These are phyloP conservation scores for Elsinoe fawcettii DNA, from an alignment of 2,329 filamentous ascomycete species.

Conservation along the genomic window DNA sequence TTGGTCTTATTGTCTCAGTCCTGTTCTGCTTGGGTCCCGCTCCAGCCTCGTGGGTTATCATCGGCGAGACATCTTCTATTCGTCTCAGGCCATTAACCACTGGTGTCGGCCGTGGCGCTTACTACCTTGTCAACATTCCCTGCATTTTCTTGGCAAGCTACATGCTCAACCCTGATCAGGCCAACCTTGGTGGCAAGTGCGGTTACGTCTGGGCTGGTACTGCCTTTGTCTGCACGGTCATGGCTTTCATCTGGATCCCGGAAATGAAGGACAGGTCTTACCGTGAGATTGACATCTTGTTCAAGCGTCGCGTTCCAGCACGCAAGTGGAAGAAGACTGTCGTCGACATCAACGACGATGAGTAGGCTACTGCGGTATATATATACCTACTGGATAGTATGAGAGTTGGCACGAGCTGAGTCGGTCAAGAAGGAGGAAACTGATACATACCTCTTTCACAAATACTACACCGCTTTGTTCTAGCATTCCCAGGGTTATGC, in stretches of 20 bases:
- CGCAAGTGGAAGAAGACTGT: constrained; percentile 50
- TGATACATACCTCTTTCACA: too few species aligned
- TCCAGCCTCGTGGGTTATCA: constrained; percentile 59
- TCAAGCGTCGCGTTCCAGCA: constrained; percentile 47
- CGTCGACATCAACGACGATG: constrained; percentile 53
- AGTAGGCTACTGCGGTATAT: constrained; percentile 38
- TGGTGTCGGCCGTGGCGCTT: constrained; percentile 54
- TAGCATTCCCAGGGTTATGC: too few species aligned
- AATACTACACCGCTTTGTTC: too few species aligned
- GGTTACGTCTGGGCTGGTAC: constrained; percentile 55
- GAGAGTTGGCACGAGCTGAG: too few species aligned
- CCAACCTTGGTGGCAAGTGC: constrained; percentile 44
- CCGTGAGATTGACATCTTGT: constrained; percentile 56
- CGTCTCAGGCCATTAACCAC: constrained; percentile 58
- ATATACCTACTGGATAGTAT: too few species aligned
- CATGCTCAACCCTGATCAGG: constrained; percentile 26
- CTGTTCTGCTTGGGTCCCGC: constrained; percentile 43
- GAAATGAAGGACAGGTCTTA: constrained; percentile 53
- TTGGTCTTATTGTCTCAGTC: constrained; percentile 48
- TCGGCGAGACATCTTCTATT: constrained; percentile 58
- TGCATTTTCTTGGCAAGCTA: constrained; percentile 35
- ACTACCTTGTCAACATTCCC: constrained; percentile 59
- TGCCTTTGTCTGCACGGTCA: constrained; percentile 46
- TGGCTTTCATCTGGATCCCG: constrained; percentile 42
- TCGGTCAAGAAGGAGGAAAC: too few species aligned